Percentiles rank a stretch among this genome's conserved stretches.
phyloP scores from a whole-genome alignment of 805 yeast species.

The Teunomyces kruisii region DNA sequence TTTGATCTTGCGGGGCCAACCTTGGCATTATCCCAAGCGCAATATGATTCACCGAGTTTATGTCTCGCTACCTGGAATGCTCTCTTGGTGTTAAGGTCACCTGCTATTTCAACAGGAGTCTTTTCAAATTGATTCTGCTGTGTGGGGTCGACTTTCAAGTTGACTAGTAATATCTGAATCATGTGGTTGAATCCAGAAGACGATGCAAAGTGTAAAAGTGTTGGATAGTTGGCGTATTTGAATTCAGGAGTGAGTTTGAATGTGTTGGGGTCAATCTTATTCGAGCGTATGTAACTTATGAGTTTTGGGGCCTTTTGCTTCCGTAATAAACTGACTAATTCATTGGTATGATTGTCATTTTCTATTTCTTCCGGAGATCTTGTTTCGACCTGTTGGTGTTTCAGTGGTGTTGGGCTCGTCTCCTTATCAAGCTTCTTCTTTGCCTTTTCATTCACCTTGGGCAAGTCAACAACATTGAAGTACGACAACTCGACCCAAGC shows the following conservation, averaged over 20 bases:
- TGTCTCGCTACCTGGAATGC: slow-evolving; percentile 69
- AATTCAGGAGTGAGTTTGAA: slow-evolving; percentile 55
- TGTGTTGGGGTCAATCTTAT: slow-evolving; percentile 50
- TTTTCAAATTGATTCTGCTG: slow-evolving; percentile 51
- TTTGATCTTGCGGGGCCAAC: slow-evolving; percentile 61
- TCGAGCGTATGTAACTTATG: slow-evolving; percentile 56
- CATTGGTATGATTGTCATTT: slow-evolving; percentile 53
- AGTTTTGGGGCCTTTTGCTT: slow-evolving; percentile 78
- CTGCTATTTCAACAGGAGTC: slow-evolving; percentile 68
- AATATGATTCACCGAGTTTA: slow-evolving; percentile 64
- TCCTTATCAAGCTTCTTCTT: slow-evolving; percentile 15
- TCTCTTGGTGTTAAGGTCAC: slow-evolving; percentile 43
- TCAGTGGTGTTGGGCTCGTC: slow-evolving; percentile 1
- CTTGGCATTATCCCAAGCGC: slow-evolving; percentile 69
- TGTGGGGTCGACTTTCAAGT: slow-evolving; percentile 71
- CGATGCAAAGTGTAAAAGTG: slow-evolving; percentile 77
- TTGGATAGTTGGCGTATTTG: slow-evolving; percentile 60
- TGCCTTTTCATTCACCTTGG: slow-evolving; percentile 40
- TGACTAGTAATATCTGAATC: slow-evolving; percentile 60
- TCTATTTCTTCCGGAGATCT: slow-evolving; percentile 26
- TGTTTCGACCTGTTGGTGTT: slow-evolving; percentile 14
- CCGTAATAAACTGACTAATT: slow-evolving; percentile 58
- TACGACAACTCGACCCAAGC: slow-evolving; percentile 82
- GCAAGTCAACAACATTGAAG: slow-evolving; percentile 53
- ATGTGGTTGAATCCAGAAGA: slow-evolving; percentile 65